Conservation (phyloP, 805 yeast genomes). For the Ogataea sp. region DNA sequence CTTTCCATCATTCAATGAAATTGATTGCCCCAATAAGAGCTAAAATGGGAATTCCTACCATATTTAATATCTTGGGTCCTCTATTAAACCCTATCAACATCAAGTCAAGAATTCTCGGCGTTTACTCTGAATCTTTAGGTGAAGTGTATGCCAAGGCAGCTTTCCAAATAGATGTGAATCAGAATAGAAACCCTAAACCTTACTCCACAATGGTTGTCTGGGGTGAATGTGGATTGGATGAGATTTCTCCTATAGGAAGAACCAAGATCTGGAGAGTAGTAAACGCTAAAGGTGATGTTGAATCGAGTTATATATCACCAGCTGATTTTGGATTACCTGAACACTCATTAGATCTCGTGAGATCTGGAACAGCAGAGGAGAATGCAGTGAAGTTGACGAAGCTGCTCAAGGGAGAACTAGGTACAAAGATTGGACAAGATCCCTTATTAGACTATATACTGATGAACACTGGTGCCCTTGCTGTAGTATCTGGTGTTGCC, state of each 20-base stretch:
- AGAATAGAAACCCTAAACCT: slow-evolving; percentile 25
- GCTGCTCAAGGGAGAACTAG: slow-evolving; percentile 35
- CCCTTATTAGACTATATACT: slow-evolving; percentile 87
- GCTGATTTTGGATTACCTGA: slow-evolving; percentile 73
- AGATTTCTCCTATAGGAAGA: slow-evolving; percentile 81
- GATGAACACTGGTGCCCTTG: slow-evolving; percentile 81
- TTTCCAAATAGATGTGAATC: slow-evolving; percentile 44
- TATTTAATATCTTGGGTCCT: slow-evolving; percentile 93
- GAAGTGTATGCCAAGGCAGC: slow-evolving; percentile 80
- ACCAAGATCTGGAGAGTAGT: slow-evolving; percentile 74
- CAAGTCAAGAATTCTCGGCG: slow-evolving; percentile 81
- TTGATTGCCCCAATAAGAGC: slow-evolving; percentile 73
- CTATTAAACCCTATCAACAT: slow-evolving; percentile 83
- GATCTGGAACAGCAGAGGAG: slow-evolving; percentile 79
- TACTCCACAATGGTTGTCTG: slow-evolving; percentile 76
- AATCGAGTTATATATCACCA: slow-evolving; percentile 46
- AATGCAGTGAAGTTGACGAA: slow-evolving; percentile 57
- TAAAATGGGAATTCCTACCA: slow-evolving; percentile 80
- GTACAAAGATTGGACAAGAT: slow-evolving; percentile 34
- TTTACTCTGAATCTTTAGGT: slow-evolving; percentile 73
- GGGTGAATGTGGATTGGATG: slow-evolving; percentile 90
- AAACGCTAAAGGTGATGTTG: slow-evolving; percentile 18
- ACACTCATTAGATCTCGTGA: slow-evolving; percentile 59
- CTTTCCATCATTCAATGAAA: slow-evolving; percentile 89
- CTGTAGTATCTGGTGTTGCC: slow-evolving; percentile 66